Base-by-base conservation (phyloP, 2,329 filamentous ascomycete species). In the Fusarium proliferatum region DNA sequence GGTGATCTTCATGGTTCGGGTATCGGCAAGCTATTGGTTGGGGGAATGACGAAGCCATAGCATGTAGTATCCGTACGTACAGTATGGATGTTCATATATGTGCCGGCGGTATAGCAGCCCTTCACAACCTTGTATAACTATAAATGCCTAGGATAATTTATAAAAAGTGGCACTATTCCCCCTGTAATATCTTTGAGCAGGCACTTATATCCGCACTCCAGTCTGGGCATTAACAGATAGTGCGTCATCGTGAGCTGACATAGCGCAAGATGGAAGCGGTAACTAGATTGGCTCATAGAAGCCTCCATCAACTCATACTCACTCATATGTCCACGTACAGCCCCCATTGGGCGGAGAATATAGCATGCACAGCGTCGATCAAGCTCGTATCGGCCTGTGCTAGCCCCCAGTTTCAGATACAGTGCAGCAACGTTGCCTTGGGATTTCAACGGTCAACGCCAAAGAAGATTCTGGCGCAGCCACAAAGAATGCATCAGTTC, bases 201-300 rank as follows among this genome's bases (percentile, higher is more conserved):
- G 21, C 39, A 46, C 41, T 41, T 34, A 26, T 30, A 41, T 4
- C n/a, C n/a, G n/a, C 46, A 30, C 9, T 64, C 28, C 7, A 8
- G n/a, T 28, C 34, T 67, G 28, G 39, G 53, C 53, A 41, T 46
- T 33, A 30, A 26, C n/a, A 16, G 39, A 39, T 53, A 21, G 28
- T 63, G 56, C 66, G 64, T 69, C 66, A 69, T 69, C 45, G 39
- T 62, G 48, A 36, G 38, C 66, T 64, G 49, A 46, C 34, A 60
- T 41, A 55, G 26, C 26, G 15, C 23, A 28, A 41, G 51, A 26
- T 17, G 23, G 26, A 11, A 48, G 41, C 33, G 49, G 26, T 57
- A 39, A 38, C 33, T 34, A 39, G n/a, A 36, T 21, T 60, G 34
- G 43, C 43, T 60, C 19, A 45, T 43, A 45, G n/a, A 38, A 33